Percentiles rank a stretch among this genome's conserved stretches.
Conservation (phyloP, 768 basidiomycete genomes). For the Kockovaella imperatae region DNA sequence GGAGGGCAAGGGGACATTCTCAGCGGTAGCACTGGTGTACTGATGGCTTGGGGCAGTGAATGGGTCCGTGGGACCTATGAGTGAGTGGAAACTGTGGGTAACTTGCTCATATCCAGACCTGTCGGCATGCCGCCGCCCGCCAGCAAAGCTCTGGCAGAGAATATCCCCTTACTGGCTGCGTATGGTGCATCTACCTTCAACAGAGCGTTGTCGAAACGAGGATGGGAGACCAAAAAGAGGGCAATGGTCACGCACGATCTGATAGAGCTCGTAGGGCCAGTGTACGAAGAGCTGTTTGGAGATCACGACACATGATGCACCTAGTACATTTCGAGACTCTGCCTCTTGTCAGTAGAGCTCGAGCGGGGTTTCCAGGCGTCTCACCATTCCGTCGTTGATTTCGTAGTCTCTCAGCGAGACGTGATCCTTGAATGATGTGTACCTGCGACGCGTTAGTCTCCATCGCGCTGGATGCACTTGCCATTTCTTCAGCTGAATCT, state of each 20-base stretch:
- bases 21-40: constrained; percentile 75
- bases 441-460: constrained; percentile 52
- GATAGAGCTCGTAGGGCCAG: constrained; percentile 52
- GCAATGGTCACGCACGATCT: constrained; percentile 77
- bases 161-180: constrained; percentile 73
- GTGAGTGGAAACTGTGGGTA: constrained; percentile 48
- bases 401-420: constrained; percentile 45
- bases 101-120: constrained; percentile 14
- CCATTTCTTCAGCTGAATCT: constrained; percentile 98
- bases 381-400: constrained; percentile 46
- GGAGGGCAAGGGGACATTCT: constrained; percentile 96
- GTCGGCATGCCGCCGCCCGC: constrained; percentile 40
- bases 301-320: background rate
- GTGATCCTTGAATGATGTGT: constrained; percentile 91
- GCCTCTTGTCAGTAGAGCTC: background rate
- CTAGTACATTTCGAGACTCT: constrained; percentile 46
- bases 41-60: constrained; percentile 91
- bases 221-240: constrained; percentile 68
- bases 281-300: constrained; percentile 69
- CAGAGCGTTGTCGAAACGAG: constrained; percentile 66
- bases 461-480: constrained; percentile 44
- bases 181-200: constrained; percentile 83
- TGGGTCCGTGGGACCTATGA: constrained; percentile 78
- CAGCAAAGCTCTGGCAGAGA: constrained; percentile 38
- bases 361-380: constrained; percentile 4